Base-by-base conservation (phyloP, 352 stramenopile species). In the Phytophthora fragariae region DNA sequence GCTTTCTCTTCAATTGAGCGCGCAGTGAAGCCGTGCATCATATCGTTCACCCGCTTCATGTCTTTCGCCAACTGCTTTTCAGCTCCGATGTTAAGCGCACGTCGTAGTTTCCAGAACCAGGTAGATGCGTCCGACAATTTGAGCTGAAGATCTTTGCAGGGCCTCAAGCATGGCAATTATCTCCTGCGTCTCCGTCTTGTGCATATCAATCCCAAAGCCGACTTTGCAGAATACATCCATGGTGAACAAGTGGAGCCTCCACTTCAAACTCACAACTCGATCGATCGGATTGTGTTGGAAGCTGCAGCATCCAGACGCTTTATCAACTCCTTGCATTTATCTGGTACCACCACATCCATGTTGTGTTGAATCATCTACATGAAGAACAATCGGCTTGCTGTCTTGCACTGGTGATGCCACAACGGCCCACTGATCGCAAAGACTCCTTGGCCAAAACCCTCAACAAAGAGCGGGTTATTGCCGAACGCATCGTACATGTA, bases 151-250 rank as follows among this genome's bases (percentile, higher is more conserved):
- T 47, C 62, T 47, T 15, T 81, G 70, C 41, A 81, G 56, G 2
- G 65, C 66, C 31, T 65, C 62, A 31, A 79, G 47, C 59, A 79
- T 69, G 8, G 62, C 55, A 46, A 79, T 66, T 21, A 80, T 73
- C 14, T 77, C 9, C 24, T 57, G 29, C 11, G 33, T 68, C 17
- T 69, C 67, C 35, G 74, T 57, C 2, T 59, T 57, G 12, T 62
- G 21, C 61, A 86, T 75, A 17, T 85, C 47, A 66, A 85, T 65
- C 19, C 79, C 82, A 73, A 88, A 90, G 11, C 71, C 80, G 65
- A 90, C 80, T 52, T 85, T 72, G n/a, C 76, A 73, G 65, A 90
- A 88, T 3, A 75, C 74, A 33, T 88, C 80, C 59, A 90, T 73
- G 6, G 81, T 90, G 63, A 87, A 80, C 49, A 74, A 66, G 44